These are phyloP conservation scores for Straminergon stramineum DNA, from an alignment of 225 moss, liverwort and hornwort species.

Conservation along the genomic window DNA sequence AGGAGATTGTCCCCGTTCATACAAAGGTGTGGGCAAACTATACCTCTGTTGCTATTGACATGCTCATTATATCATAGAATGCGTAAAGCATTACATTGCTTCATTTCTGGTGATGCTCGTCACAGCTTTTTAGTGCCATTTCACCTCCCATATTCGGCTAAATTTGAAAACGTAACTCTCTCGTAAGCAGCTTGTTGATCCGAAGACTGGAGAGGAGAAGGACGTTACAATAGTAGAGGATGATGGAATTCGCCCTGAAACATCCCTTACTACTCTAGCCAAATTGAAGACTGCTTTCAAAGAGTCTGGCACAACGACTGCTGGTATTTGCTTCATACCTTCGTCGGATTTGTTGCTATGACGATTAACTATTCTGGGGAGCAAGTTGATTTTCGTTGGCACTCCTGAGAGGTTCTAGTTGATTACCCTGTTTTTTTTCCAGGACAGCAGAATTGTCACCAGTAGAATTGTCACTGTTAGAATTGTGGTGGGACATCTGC, in stretches of 20 bases:
- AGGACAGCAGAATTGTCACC: not conserved
- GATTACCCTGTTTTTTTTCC: not conserved
- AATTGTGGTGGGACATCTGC: not conserved
- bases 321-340: conserved; percentile 10
- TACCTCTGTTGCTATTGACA: not conserved
- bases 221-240: conserved; percentile 42
- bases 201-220: conserved; percentile 54
- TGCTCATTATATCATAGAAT: not conserved
- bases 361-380: not conserved
- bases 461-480: not conserved
- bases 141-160: not conserved
- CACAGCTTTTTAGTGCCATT: not conserved
- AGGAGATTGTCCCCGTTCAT: conserved; percentile 57
- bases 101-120: not conserved
- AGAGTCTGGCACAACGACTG: conserved; percentile 54
- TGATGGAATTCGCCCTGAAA: conserved; percentile 59
- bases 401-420: not conserved
- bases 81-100: not conserved
- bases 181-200: conserved; percentile 30
- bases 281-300: conserved; percentile 64
- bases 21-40: conserved; percentile 28
- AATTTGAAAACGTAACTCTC: not conserved
- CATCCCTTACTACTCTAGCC: conserved; percentile 26
- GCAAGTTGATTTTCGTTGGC: not conserved
- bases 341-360: not conserved